phyloP scores from a whole-genome alignment of 164 flowering plant genomes.

The Berberis vulgaris region DNA sequence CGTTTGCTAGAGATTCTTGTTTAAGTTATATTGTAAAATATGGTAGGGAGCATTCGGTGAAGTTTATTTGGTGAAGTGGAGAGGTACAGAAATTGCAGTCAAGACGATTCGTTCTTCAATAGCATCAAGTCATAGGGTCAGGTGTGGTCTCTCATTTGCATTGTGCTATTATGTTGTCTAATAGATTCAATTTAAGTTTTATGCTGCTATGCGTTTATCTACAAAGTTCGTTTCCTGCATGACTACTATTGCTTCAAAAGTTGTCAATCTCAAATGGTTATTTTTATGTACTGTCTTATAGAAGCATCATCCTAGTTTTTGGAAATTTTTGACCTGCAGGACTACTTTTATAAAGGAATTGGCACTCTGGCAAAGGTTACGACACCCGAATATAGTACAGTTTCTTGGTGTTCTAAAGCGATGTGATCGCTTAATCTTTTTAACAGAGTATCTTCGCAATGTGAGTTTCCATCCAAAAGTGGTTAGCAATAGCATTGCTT shows the following conservation, averaged over 20 bases:
- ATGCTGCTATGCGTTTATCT: no score
- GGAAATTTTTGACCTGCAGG: slow-evolving; percentile 17
- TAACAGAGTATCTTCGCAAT: slow-evolving; percentile 52
- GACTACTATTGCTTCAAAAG: no score
- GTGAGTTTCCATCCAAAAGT: slow-evolving; percentile 18
- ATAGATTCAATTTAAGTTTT: no score
- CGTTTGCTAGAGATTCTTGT: background rate
- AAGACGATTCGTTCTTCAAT: slow-evolving; percentile 59
- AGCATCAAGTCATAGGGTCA: slow-evolving; percentile 45
- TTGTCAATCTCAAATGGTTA: no score
- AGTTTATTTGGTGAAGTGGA: slow-evolving; percentile 58
- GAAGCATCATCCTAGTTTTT: background rate
- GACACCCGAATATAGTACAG: slow-evolving; percentile 64
- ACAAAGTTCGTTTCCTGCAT: no score
- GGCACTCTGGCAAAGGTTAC: slow-evolving; percentile 48
- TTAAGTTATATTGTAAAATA: slow-evolving; percentile 1
- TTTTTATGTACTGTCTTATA: no score
- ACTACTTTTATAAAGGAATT: slow-evolving; percentile 41
- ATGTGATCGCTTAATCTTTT: slow-evolving; percentile 42
- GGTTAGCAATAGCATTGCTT: no score
- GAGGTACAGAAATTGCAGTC: slow-evolving; percentile 62
- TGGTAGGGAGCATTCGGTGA: slow-evolving; percentile 60
- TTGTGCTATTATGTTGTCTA: no score
- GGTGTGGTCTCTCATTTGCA: slow-evolving; percentile 19
- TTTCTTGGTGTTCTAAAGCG: slow-evolving; percentile 52